Evolutionary conservation across 2,329 filamentous ascomycete genomes (phyloP).

Genomic region (Fusarium bactridioides): DNA sequence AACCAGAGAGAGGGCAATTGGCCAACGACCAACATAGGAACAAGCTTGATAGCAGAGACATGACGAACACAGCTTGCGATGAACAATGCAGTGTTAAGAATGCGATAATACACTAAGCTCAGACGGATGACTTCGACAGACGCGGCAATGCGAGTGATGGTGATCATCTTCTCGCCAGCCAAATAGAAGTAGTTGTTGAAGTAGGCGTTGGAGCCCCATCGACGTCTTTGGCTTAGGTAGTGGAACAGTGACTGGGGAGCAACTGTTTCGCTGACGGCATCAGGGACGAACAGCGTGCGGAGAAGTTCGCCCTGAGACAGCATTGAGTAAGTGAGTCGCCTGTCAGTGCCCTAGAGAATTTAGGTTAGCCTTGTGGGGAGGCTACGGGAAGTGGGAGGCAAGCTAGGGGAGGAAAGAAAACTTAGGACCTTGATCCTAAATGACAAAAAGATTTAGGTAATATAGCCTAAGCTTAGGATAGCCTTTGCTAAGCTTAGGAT

Average conservation of each 20-base stretch:
- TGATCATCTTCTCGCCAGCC: conserved; percentile 50
- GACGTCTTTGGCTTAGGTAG: conserved; percentile 45
- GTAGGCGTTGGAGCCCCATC: conserved; percentile 48
- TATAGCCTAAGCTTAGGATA: no score
- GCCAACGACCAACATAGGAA: conserved; percentile 30
- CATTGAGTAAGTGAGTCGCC: conserved; percentile 35
- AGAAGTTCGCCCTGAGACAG: conserved; percentile 32
- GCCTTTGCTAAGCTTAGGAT: no score
- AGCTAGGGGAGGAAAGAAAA: no score
- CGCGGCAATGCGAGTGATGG: conserved; percentile 43
- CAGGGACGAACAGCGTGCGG: conserved; percentile 44
- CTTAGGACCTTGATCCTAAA: no score
- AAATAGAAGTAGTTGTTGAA: conserved; percentile 49
- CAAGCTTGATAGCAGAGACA: conserved; percentile 13
- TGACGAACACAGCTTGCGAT: conserved; percentile 22
- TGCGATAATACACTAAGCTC: conserved; percentile 46
- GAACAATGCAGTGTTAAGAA: conserved; percentile 45
- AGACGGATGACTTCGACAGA: conserved; percentile 44
- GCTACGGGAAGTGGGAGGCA: not conserved
- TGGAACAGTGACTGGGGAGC: conserved; percentile 46
- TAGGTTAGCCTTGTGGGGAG: not conserved
- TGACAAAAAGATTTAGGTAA: no score
- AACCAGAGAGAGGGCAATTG: conserved; percentile 30
- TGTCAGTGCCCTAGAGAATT: conserved; percentile 22
- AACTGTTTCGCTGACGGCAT: conserved; percentile 46